Conservation (phyloP, 73 alveolate genomes). For the Blepharisma japonicum region DNA sequence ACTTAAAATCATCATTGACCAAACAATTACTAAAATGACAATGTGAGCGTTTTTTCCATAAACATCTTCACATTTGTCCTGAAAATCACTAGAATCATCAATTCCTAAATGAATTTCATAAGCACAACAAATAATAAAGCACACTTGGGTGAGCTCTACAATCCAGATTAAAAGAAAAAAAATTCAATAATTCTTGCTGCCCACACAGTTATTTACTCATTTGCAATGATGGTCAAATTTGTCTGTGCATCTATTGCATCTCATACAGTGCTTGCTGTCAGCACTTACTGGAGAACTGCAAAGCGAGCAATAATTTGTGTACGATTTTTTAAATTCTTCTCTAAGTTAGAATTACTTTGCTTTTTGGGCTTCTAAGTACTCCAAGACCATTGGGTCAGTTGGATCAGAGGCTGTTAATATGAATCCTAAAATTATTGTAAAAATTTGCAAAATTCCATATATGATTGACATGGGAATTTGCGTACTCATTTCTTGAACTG, state of each 20-base stretch:
- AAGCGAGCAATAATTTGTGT: constrained; percentile 26
- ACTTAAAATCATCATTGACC: too few relatives aligned
- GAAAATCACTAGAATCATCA: too few relatives aligned
- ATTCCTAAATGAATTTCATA: too few relatives aligned
- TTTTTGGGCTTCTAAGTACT: constrained; percentile 15
- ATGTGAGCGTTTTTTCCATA: too few relatives aligned
- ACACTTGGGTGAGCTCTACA: too few relatives aligned
- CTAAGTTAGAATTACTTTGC: constrained; percentile 23
- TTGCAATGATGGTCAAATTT: constrained; percentile 78
- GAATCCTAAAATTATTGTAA: too few relatives aligned
- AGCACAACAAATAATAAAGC: too few relatives aligned
- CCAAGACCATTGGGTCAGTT: constrained; percentile 1
- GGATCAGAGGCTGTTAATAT: constrained; percentile 14
- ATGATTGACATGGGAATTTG: too few relatives aligned
- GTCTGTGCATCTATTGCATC: constrained; percentile 59
- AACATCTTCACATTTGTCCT: too few relatives aligned
- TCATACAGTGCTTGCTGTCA: constrained; percentile 55
- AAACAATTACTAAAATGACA: too few relatives aligned
- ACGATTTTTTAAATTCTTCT: background rate
- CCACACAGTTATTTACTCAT: constrained; percentile 72
- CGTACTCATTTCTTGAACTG: too few relatives aligned
- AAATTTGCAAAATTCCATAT: too few relatives aligned
- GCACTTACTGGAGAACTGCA: constrained; percentile 31
- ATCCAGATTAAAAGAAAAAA: constrained; percentile 45
- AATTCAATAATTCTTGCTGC: constrained; percentile 51